Percentiles rank a stretch among this genome's conserved stretches.
Evolutionary conservation across 441 rosid genomes (phyloP).

Genomic region (Erodium moschatum): DNA sequence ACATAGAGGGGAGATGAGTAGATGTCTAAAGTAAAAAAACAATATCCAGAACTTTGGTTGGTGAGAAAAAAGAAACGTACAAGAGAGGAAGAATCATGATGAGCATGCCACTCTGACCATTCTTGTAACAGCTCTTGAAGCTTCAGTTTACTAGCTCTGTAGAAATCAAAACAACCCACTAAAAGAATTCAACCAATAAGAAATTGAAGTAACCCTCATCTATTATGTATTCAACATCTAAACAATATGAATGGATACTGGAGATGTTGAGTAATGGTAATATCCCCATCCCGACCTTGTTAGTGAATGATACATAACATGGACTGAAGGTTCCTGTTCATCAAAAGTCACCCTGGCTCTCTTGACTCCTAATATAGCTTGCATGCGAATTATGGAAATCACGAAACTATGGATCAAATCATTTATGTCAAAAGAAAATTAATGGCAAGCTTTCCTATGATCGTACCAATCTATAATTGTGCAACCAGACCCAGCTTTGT

Average conservation of each 20-base stretch:
- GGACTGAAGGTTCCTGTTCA: conserved; percentile 60
- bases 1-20: neutral
- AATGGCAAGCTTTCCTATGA: neutral
- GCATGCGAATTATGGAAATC: conserved; percentile 45
- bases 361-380: conserved; percentile 54
- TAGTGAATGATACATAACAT: conserved; percentile 52
- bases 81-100: conserved; percentile 36
- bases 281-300: conserved; percentile 56
- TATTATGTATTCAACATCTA: neutral
- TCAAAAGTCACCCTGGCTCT: conserved; percentile 45
- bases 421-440: neutral
- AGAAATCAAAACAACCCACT: conserved; percentile 18
- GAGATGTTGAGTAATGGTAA: conserved; percentile 6
- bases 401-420: conserved; percentile 15
- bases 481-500: conserved; percentile 13
- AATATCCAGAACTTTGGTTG: neutral
- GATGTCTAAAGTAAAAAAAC: neutral
- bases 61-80: conserved; percentile 24
- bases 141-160: conserved; percentile 77
- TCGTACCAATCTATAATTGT: conserved; percentile 3
- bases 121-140: conserved; percentile 67
- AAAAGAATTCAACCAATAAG: conserved; percentile 14
- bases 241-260: neutral
- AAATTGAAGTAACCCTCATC: conserved; percentile 14
- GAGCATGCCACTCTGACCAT: conserved; percentile 94